Percentiles rank a stretch among this genome's conserved stretches.
phyloP scores from a whole-genome alignment of 2,329 filamentous ascomycete species.

The Colletotrichum gloeosporioides region DNA sequence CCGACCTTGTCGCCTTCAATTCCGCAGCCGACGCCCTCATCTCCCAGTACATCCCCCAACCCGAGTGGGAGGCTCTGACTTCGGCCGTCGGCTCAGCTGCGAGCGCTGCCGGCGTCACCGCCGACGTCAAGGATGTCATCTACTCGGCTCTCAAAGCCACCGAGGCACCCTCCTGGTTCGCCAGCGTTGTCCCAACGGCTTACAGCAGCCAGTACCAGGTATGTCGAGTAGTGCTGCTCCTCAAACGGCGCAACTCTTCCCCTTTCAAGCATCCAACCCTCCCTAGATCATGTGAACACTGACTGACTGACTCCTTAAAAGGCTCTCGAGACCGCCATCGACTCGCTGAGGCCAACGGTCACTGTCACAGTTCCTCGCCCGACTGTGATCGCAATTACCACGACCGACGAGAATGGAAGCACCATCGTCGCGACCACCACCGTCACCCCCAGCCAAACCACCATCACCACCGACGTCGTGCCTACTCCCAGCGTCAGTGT shows the following conservation, averaged over 20 bases:
- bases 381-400: conserved; percentile 25
- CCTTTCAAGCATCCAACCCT: not conserved
- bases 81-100: conserved; percentile 31
- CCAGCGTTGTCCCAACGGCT: conserved; percentile 29
- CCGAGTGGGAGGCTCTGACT: conserved; percentile 25
- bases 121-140: conserved; percentile 29
- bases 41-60: conserved; percentile 32
- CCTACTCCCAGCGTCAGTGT: not conserved
- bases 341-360: conserved; percentile 14
- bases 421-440: conserved; percentile 27
- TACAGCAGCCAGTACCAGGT: conserved; percentile 20
- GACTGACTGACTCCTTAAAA: not conserved
- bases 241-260: not conserved
- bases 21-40: conserved; percentile 31
- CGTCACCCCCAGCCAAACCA: conserved; percentile 1
- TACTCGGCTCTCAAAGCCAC: conserved; percentile 30
- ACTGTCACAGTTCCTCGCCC: conserved; percentile 4
- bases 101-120: conserved; percentile 28
- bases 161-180: conserved; percentile 30
- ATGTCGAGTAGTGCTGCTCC: conserved; percentile 21
- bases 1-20: conserved; percentile 26
- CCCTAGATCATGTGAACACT: not conserved
- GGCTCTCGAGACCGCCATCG: conserved; percentile 25
- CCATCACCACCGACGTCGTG: conserved; percentile 6
- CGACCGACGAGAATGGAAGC: conserved; percentile 28